Base-by-base conservation (phyloP, 306 rosid genomes). In the Ochetophila trinervis region DNA sequence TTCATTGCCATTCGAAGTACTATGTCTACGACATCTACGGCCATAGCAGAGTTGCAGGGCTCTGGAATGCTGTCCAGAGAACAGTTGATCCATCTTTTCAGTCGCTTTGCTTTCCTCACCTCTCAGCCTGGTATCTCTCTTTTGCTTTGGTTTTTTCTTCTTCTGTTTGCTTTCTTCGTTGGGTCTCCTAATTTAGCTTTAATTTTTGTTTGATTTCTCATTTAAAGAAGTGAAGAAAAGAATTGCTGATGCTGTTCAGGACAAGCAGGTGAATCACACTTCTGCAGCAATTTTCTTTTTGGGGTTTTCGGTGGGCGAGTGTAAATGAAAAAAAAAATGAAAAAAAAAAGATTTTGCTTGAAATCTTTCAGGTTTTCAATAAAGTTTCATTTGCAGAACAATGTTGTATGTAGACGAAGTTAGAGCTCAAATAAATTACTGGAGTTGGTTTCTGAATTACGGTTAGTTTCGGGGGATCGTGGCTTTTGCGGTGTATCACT, bases 221-320 rank as follows among this genome's bases (percentile, higher is more conserved):
- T 60, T 24, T 61, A 54, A 83, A 91, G 95, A 83, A 4, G 90
- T 79, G 67, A 89, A 87, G 95, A 82, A 79, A 65, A 85, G 92
- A 79, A 82, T 92, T 60, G 76, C 87, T 13, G 92, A 85, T 0
- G 95, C 89, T 42, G 86, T 87, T 32, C 68, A 64, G 52, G 95
- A 88, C 63, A 79, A 83, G 14, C 98, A 87, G 87, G 95, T 88
- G n/a, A 67, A 15, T 65, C 61, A 63, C 21, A 37, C 32, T 70
- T 50, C 5, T 40, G 8, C 2, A 16, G 11, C n/a, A n/a, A n/a
- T 76, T 13, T 24, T 4, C 18, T 55, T 4, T 16, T 30, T 9
- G 50, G 22, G 13, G 57, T 5, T 2, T 19, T 16, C 0, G n/a
- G 20, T 50, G 20, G 54, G 54, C 12, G 2, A 10, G 0, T 9